phyloP scores from a whole-genome alignment of 441 rosid genomes.

The Mallotus japonicus region DNA sequence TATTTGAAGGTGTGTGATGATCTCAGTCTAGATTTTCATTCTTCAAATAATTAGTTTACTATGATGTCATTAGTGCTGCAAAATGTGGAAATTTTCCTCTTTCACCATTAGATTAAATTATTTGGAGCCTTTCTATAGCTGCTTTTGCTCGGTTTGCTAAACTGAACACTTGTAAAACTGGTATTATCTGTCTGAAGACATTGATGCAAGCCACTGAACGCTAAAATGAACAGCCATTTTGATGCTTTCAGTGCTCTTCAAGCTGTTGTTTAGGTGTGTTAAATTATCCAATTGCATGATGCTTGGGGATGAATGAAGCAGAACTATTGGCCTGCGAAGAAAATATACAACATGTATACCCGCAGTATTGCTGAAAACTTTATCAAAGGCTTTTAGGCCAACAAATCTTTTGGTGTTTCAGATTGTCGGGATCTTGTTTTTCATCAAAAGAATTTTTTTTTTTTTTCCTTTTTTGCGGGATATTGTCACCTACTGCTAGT shows the following conservation, averaged over 20 bases:
- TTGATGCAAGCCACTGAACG: not conserved
- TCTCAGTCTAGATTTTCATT: not conserved
- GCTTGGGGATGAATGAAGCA: not conserved
- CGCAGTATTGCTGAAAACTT: not conserved
- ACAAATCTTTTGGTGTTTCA: not conserved
- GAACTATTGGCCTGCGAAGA: no score
- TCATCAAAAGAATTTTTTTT: not conserved
- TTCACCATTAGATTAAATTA: not conserved
- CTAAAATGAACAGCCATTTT: not conserved
- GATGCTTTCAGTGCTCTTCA: not conserved
- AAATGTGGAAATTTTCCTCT: not conserved
- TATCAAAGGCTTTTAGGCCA: not conserved
- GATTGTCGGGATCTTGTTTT: not conserved
- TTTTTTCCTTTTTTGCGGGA: not conserved
- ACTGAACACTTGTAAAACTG: not conserved
- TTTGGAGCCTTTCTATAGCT: not conserved
- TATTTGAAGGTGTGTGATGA: slow-evolving; percentile 49
- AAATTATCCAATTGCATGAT: not conserved
- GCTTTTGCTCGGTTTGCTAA: not conserved
- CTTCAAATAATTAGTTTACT: not conserved
- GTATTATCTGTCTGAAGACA: not conserved
- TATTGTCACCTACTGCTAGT: not conserved
- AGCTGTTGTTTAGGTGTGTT: not conserved
- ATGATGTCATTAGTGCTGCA: not conserved
- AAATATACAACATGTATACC: no score